Evolutionary conservation across 2,329 filamentous ascomycete species (phyloP).

Genomic region (Colletotrichum lupini): DNA sequence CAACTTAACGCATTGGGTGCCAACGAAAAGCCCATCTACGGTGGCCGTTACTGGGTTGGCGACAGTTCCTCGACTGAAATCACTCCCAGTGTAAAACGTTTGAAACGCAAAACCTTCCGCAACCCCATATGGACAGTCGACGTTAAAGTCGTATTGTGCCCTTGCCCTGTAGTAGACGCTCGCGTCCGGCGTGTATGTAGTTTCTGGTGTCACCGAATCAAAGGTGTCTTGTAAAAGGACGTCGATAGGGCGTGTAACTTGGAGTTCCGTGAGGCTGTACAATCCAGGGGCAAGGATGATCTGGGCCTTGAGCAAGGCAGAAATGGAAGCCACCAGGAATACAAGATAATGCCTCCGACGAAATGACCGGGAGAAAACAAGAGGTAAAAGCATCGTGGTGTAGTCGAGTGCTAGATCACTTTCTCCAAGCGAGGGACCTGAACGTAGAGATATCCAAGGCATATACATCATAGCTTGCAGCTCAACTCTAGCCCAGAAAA

Average conservation of each 20-base stretch:
- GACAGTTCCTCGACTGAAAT: background rate
- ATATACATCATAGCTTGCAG: constrained; percentile 18
- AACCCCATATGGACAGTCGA: constrained; percentile 7
- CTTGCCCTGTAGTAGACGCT: constrained; percentile 3
- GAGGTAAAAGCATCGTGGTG: background rate
- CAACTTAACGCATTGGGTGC: constrained; percentile 8
- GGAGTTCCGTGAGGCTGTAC: constrained; percentile 1
- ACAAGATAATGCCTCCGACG: constrained; percentile 7
- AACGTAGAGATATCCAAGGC: constrained; percentile 18
- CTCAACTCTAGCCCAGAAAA: constrained; percentile 21
- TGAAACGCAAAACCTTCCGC: constrained; percentile 6
- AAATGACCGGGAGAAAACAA: background rate
- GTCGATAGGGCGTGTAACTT: background rate
- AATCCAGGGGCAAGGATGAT: constrained; percentile 13
- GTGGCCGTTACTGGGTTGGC: background rate
- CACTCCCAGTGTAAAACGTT: background rate
- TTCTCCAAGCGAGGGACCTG: background rate
- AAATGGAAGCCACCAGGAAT: background rate
- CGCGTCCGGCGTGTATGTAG: background rate
- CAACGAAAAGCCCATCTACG: constrained; percentile 11
- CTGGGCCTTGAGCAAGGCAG: background rate
- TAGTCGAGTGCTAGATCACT: constrained; percentile 5
- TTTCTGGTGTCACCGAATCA: background rate
- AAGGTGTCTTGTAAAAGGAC: constrained; percentile 7
- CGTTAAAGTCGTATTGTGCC: background rate